These are phyloP conservation scores for Nicotiana knightiana DNA, from an alignment of 257 asterid genomes.

Conservation along the genomic window DNA sequence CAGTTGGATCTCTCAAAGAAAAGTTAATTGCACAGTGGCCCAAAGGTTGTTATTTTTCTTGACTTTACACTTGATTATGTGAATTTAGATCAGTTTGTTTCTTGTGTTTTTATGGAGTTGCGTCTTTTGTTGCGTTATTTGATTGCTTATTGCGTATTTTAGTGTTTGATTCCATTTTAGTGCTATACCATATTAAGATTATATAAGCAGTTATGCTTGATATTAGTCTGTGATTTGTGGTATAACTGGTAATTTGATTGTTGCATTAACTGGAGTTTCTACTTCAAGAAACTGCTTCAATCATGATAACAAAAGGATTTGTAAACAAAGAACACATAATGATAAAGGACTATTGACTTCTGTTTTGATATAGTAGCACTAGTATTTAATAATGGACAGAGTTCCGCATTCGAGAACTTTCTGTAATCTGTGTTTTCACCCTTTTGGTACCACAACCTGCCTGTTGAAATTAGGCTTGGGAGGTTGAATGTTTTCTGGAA, in stretches of 20 bases:
- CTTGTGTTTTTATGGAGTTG: neutral
- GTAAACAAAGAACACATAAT: neutral
- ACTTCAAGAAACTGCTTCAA: neutral
- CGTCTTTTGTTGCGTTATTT: neutral
- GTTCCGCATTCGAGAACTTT: no score
- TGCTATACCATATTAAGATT: neutral
- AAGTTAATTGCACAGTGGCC: constrained; percentile 88
- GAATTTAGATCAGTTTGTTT: neutral
- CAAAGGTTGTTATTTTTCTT: constrained; percentile 46
- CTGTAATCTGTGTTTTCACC: neutral
- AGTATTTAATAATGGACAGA: neutral
- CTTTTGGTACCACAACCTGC: neutral
- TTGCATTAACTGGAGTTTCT: neutral
- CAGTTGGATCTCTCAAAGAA: constrained; percentile 80
- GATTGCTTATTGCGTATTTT: neutral
- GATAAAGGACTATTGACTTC: no score
- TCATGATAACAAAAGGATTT: no score
- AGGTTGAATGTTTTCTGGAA: no score
- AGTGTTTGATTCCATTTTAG: neutral
- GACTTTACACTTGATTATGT: neutral
- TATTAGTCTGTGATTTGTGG: neutral
- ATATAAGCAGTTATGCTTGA: no score
- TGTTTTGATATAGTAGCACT: no score
- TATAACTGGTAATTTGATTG: neutral
- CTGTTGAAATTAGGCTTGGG: neutral